A percentile compares a stretch with the other conserved stretches of the same genome.
phyloP scores from a whole-genome alignment of 768 basidiomycete genomes.

The Chalciporus chontae region DNA sequence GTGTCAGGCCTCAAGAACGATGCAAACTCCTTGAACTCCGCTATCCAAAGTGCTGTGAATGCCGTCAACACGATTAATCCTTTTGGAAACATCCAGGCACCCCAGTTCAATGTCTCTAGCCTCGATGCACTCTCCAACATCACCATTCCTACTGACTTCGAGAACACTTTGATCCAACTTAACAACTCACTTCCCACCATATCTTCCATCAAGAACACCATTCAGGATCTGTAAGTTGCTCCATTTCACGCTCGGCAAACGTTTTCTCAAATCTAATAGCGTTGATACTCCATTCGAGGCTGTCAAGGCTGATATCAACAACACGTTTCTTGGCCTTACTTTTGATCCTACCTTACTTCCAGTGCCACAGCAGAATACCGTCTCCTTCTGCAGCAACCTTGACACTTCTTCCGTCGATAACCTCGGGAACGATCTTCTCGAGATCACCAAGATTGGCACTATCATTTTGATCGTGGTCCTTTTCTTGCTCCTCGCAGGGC shows the following conservation, averaged over 20 bases:
- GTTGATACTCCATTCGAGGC: constrained; percentile 86
- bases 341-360: constrained; percentile 75
- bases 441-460: constrained; percentile 75
- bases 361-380: constrained; percentile 62
- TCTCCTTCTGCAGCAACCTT: constrained; percentile 74
- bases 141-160: constrained; percentile 73
- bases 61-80: constrained; percentile 77
- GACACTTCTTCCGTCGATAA: constrained; percentile 87
- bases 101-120: constrained; percentile 72
- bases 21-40: constrained; percentile 62
- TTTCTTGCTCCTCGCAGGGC: constrained; percentile 67
- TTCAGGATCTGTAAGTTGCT: constrained; percentile 62
- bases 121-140: constrained; percentile 74
- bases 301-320: constrained; percentile 85
- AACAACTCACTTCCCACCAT: constrained; percentile 81
- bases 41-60: constrained; percentile 59
- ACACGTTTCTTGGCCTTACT: constrained; percentile 69
- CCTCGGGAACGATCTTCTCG: constrained; percentile 74
- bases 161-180: constrained; percentile 66
- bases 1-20: constrained; percentile 73
- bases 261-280: constrained; percentile 32
- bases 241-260: neutral
- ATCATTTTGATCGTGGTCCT: constrained; percentile 69
- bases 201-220: constrained; percentile 62
- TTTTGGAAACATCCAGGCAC: constrained; percentile 62